Conservation (phyloP, 1,284 basidiomycete species). For the Sporisorium exsertum region DNA sequence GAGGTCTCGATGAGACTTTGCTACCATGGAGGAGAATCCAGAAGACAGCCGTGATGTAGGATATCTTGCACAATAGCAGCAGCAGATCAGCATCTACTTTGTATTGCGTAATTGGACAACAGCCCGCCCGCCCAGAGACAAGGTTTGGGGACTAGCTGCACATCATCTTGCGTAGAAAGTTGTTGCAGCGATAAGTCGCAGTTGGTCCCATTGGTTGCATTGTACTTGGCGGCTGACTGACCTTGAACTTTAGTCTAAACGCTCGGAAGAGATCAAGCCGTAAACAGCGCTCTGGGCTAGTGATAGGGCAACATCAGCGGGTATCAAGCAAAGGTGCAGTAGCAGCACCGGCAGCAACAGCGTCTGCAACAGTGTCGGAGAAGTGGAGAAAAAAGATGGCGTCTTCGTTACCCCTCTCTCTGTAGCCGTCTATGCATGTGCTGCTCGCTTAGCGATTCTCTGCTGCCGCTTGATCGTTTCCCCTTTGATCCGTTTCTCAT, state of each 20-base stretch:
- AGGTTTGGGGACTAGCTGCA: no score
- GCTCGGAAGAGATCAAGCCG: conserved; percentile 4
- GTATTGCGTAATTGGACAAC: not conserved
- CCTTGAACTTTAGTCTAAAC: conserved; percentile 5
- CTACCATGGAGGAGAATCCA: no score
- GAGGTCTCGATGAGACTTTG: no score
- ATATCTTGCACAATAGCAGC: not conserved
- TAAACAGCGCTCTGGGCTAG: not conserved
- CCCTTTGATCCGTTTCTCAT: not conserved
- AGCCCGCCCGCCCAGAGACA: not conserved
- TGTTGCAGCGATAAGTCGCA: not conserved
- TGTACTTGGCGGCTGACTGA: not conserved
- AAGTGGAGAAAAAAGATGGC: no score
- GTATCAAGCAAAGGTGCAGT: no score
- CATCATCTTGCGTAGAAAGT: not conserved
- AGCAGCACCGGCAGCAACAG: no score
- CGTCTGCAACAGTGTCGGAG: not conserved
- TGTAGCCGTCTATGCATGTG: not conserved
- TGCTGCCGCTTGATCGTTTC: not conserved
- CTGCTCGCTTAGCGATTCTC: conserved; percentile 2
- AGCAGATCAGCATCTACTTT: not conserved
- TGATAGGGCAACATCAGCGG: not conserved
- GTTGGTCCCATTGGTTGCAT: not conserved
- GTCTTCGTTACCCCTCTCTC: not conserved
- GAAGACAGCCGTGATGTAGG: not conserved